Conservation (phyloP, 1,139 yeast species). For the Candida sanyaensis region DNA sequence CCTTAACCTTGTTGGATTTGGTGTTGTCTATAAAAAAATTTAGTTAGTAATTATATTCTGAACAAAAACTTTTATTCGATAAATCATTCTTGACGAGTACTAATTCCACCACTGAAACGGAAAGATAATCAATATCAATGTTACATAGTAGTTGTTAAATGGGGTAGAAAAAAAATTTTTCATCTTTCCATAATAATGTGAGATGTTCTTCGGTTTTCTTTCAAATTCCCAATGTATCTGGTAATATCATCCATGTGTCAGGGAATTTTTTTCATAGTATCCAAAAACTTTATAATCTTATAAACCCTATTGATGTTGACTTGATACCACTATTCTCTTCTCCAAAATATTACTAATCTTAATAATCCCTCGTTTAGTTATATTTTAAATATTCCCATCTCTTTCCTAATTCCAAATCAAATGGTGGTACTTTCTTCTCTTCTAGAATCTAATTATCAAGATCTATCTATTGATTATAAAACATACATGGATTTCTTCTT, state of each 20-base stretch:
- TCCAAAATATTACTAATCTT: no score
- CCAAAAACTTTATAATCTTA: no score
- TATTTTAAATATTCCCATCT: neutral
- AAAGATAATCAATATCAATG: neutral
- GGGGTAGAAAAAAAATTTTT: neutral
- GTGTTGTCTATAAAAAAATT: conserved; percentile 73
- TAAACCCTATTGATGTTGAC: no score
- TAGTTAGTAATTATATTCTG: conserved; percentile 36
- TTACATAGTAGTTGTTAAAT: neutral
- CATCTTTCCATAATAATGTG: neutral
- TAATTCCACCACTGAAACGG: neutral
- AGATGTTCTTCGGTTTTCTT: neutral
- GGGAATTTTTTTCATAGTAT: no score
- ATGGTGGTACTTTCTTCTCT: conserved; percentile 2
- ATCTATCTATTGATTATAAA: conserved; percentile 6
- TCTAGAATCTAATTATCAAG: neutral
- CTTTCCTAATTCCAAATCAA: conserved; percentile 4
- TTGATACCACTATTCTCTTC: no score
- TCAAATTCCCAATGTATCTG: no score
- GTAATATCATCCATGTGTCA: no score
- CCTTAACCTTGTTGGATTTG: conserved; percentile 98
- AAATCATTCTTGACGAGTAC: neutral
- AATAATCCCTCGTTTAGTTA: no score
- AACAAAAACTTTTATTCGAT: neutral
- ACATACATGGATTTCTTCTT: conserved; percentile 56